Conservation (phyloP, 495 filamentous ascomycete genomes). For the Daldinia vernicosa region DNA sequence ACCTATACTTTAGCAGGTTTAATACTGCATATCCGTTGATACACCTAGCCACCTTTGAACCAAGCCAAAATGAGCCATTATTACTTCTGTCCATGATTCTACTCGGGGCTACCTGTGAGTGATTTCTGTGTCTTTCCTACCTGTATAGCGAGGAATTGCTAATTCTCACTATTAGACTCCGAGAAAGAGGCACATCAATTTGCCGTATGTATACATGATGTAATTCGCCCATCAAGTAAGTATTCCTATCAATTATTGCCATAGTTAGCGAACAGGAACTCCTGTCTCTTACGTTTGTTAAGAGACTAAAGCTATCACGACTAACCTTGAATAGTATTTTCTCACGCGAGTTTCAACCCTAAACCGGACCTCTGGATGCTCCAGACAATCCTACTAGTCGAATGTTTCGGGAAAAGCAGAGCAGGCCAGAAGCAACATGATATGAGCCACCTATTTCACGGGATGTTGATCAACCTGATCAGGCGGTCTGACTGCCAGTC, state of each 20-base stretch:
- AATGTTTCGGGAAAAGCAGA: conserved; percentile 66
- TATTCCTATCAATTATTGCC: not conserved
- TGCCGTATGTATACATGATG: conserved; percentile 61
- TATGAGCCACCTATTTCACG: conserved; percentile 64
- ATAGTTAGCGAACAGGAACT: not conserved
- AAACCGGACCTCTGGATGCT: conserved; percentile 63
- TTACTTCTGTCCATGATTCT: conserved; percentile 60
- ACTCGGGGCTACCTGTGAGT: conserved; percentile 61
- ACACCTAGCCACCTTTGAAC: conserved; percentile 62
- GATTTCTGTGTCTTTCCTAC: not conserved
- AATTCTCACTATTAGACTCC: conserved; percentile 41
- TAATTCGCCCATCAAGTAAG: conserved; percentile 54
- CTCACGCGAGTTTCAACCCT: conserved; percentile 55
- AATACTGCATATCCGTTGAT: conserved; percentile 65
- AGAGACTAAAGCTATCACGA: too few relatives aligned
- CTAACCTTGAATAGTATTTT: conserved; percentile 42
- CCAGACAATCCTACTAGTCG: conserved; percentile 66
- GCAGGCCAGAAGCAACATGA: conserved; percentile 66
- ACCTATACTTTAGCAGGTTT: conserved; percentile 65
- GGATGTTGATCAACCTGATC: conserved; percentile 66
- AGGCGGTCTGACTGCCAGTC: conserved; percentile 63
- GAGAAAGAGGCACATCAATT: conserved; percentile 64
- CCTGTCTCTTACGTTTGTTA: not conserved
- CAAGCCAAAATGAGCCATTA: conserved; percentile 55
- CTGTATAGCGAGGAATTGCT: not conserved